These are phyloP conservation scores for Galerina sulciceps DNA, from an alignment of 768 basidiomycete genomes.

Conservation along the genomic window DNA sequence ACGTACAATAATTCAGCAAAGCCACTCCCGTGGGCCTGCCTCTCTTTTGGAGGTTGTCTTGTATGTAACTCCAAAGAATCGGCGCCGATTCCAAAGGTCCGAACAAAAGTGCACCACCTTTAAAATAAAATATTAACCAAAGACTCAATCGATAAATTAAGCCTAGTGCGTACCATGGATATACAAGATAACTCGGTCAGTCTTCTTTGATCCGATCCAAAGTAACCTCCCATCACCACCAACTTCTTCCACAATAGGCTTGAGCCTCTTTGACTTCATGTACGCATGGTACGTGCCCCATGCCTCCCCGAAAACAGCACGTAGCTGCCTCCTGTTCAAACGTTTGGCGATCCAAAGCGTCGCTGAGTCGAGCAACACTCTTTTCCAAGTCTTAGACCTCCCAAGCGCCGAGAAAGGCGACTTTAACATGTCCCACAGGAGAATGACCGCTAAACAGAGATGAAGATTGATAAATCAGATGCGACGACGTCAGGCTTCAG, in stretches of 20 bases:
- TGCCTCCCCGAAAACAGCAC: constrained; percentile 20
- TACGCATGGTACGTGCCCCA: constrained; percentile 20
- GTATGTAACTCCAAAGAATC: constrained; percentile 26
- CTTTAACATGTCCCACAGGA: constrained; percentile 12
- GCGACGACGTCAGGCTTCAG: too few relatives aligned
- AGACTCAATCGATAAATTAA: not conserved
- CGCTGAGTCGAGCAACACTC: not conserved
- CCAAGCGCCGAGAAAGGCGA: constrained; percentile 11
- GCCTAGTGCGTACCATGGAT: constrained; percentile 27
- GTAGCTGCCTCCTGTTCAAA: constrained; percentile 17
- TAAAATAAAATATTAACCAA: not conserved
- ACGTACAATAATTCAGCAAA: constrained; percentile 24
- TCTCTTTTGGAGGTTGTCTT: constrained; percentile 18
- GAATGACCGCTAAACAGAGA: constrained; percentile 11
- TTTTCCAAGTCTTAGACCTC: constrained; percentile 12
- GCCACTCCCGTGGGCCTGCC: constrained; percentile 19
- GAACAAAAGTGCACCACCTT: constrained; percentile 22
- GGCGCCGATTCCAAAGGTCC: constrained; percentile 12
- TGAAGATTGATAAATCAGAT: not conserved
- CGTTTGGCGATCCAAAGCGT: not conserved
- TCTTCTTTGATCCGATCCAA: constrained; percentile 31
- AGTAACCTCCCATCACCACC: constrained; percentile 26
- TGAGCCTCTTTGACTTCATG: constrained; percentile 16
- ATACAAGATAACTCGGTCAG: constrained; percentile 28
- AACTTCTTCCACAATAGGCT: constrained; percentile 7